A percentile compares a stretch with the other conserved stretches of the same genome.
Evolutionary conservation across 208 protist species (phyloP).

Genomic region (Crithidia mellificae): DNA sequence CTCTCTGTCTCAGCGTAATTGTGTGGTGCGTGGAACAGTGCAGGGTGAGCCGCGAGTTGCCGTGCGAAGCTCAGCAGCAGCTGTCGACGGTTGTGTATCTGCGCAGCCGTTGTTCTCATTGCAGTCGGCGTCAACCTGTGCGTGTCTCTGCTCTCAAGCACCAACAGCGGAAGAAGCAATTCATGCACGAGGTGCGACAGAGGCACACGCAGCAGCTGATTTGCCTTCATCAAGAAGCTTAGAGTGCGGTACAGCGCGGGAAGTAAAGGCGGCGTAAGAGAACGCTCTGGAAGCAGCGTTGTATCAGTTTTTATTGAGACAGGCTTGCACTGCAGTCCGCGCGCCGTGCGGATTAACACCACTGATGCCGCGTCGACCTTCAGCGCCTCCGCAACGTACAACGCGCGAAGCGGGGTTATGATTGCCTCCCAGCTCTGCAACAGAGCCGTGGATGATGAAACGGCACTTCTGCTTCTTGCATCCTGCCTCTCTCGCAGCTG

Average conservation of each 20-base stretch:
- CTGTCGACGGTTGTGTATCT: background rate
- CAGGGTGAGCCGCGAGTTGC: conserved; percentile 3
- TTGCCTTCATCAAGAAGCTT: background rate
- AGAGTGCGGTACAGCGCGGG: conserved; percentile 9
- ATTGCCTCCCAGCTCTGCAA: conserved; percentile 8
- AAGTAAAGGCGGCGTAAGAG: background rate
- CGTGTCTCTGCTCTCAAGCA: background rate
- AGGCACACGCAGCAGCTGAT: background rate
- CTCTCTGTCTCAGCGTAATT: background rate
- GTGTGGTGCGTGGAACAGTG: background rate
- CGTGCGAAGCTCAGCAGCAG: conserved; percentile 5
- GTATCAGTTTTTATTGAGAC: background rate
- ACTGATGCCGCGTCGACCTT: background rate
- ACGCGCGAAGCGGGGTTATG: conserved; percentile 13
- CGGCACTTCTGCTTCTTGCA: too few species aligned
- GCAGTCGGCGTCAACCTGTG: background rate
- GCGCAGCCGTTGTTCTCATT: too few species aligned
- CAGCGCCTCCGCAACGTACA: background rate
- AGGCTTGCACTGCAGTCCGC: background rate
- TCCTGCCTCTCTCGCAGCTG: too few species aligned
- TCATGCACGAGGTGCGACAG: conserved; percentile 13
- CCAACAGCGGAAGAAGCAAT: conserved; percentile 19
- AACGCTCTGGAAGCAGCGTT: background rate
- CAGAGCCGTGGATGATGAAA: background rate
- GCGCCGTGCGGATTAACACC: background rate